Evolutionary conservation across 768 basidiomycete genomes (phyloP).

Genomic region (Melanogaster broomeanus): DNA sequence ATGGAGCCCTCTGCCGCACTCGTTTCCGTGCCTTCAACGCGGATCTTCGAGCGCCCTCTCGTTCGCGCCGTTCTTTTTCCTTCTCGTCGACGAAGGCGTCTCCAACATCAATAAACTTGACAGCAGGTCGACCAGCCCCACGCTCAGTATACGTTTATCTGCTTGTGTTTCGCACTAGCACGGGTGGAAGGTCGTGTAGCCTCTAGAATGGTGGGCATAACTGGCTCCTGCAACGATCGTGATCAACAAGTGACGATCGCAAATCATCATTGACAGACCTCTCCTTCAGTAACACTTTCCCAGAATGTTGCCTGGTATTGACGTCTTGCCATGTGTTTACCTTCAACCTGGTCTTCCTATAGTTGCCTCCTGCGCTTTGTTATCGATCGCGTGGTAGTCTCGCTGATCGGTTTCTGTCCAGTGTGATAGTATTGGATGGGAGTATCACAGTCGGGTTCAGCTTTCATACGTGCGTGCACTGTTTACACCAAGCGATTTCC

Average conservation of each 20-base stretch:
- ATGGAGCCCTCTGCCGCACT: conserved; percentile 13
- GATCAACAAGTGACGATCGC: not conserved
- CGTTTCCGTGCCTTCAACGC: conserved; percentile 33
- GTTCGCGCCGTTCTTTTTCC: conserved; percentile 51
- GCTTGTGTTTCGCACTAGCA: conserved; percentile 38
- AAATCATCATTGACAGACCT: conserved; percentile 43
- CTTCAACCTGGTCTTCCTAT: conserved; percentile 58
- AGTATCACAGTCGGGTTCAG: conserved; percentile 4
- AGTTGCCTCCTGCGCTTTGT: conserved; percentile 62
- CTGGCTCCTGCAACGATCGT: conserved; percentile 49
- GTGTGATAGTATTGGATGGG: conserved; percentile 7
- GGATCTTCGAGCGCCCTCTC: conserved; percentile 50
- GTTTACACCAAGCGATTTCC: conserved; percentile 68
- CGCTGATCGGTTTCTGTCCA: not conserved
- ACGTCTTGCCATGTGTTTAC: conserved; percentile 55
- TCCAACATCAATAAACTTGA: conserved; percentile 76
- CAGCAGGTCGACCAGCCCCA: conserved; percentile 49
- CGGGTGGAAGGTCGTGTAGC: conserved; percentile 44
- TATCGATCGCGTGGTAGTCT: conserved; percentile 30
- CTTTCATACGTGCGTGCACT: conserved; percentile 15
- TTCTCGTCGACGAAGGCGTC: conserved; percentile 64
- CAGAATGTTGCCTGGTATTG: conserved; percentile 76
- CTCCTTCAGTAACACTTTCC: conserved; percentile 74
- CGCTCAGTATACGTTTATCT: conserved; percentile 38
- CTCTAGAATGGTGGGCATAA: conserved; percentile 59